Evolutionary conservation across 208 protist genomes (phyloP).

Genomic region (Crithidia mellificae): DNA sequence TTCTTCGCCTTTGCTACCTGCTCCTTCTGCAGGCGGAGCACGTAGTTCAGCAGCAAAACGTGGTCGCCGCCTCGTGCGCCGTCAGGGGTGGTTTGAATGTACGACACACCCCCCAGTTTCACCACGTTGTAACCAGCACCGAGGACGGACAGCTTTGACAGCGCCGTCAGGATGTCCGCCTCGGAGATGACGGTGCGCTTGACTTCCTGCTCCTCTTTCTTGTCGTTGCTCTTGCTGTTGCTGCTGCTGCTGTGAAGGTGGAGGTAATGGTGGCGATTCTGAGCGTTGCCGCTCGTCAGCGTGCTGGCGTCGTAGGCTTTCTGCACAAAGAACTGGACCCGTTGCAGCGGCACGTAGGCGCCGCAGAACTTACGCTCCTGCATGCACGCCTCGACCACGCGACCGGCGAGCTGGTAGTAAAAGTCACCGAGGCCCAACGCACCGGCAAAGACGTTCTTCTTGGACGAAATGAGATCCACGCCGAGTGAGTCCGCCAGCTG

Average conservation of each 20-base stretch:
- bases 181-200: conserved; percentile 55
- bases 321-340: conserved; percentile 63
- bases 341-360: conserved; percentile 72
- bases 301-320: conserved; percentile 52
- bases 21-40: conserved; percentile 49
- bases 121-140: conserved; percentile 83
- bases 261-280: background rate
- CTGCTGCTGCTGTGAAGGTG: conserved; percentile 8
- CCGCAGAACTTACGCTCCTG: conserved; percentile 84
- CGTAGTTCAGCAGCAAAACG: conserved; percentile 61
- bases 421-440: conserved; percentile 82
- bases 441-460: conserved; percentile 85
- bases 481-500: conserved; percentile 88
- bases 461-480: conserved; percentile 85
- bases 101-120: conserved; percentile 56
- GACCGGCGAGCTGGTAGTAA: conserved; percentile 82
- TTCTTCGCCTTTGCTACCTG: conserved; percentile 38
- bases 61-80: conserved; percentile 61
- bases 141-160: conserved; percentile 72
- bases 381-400: conserved; percentile 85
- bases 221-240: conserved; percentile 2
- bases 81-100: conserved; percentile 87
- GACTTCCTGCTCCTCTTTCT: background rate
- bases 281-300: conserved; percentile 16
- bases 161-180: conserved; percentile 66